Evolutionary conservation across 2,329 filamentous ascomycete genomes (phyloP), one percentile per base, ranked within the genome.

Genomic region (Aspergillus amoenus): DNA sequence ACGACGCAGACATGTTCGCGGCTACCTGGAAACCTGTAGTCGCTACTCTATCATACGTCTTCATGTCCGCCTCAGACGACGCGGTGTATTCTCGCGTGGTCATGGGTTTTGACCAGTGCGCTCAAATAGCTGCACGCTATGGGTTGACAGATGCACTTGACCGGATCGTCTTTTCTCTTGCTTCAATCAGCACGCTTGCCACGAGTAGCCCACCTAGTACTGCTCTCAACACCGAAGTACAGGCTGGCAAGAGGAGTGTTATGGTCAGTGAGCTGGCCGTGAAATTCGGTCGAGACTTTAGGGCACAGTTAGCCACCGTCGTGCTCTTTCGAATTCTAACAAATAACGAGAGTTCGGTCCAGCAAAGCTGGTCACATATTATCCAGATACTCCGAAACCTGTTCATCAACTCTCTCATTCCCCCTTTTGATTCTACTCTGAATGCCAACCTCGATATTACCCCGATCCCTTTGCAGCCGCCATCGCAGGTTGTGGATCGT

Each of bases 251-350:
- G 63, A 93, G 90, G 73, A 94, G 88, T 68, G 91, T 99, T 56
- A 99, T 99, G 94, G 95, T 99, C 64, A 97, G 93, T 72, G 93
- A 97, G 78, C 86, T 97, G 61, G 93, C 95, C 45, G 94, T 99
- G 59, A 93, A 95, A 70, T 91, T 99, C 69, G 94, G 94, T 41
- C 84, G 93, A 64, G 91, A 99, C 72, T 93, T 95, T 75, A 88
- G 93, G 69, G 93, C 93, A 39, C 93, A 99, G 72, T 81, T 99
- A 54, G 93, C 94, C 6, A 96, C 91, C 7, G 86, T 97, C 52
- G 91, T 99, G n/a, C 80, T 99, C 27, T 99, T 99, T 82, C 86
- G 92, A 40, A 90, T 99, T 21, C 85, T 97, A 52, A 89, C 88
- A 55, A 90, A 90, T 41, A 95, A 91, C 66, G 94, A 97, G 75